Conservation (phyloP, 352 stramenopile species). For the Globisporangium takayamanum region DNA sequence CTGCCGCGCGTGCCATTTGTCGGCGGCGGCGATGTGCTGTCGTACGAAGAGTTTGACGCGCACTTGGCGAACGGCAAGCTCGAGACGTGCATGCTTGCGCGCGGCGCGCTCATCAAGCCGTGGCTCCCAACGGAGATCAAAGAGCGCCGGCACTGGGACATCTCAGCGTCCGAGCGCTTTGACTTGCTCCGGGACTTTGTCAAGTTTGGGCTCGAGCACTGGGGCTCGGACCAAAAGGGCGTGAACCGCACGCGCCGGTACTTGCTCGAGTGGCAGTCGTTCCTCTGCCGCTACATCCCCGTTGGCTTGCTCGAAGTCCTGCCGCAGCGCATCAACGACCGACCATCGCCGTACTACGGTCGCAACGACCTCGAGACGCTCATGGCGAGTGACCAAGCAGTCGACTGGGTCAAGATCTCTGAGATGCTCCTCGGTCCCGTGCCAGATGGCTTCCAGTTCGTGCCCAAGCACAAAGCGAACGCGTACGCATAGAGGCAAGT, state of each 20-base stretch:
- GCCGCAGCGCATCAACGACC: slow-evolving; percentile 97
- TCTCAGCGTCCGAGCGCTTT: slow-evolving; percentile 88
- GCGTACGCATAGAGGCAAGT: slow-evolving; percentile 53
- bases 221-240: slow-evolving; percentile 97
- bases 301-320: slow-evolving; percentile 94
- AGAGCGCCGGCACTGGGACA: slow-evolving; percentile 95
- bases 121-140: slow-evolving; percentile 99
- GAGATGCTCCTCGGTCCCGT: slow-evolving; percentile 97
- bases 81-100: slow-evolving; percentile 86
- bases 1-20: slow-evolving; percentile 84
- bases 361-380: slow-evolving; percentile 97
- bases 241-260: slow-evolving; percentile 98
- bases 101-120: slow-evolving; percentile 97
- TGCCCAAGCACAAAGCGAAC: slow-evolving; percentile 98
- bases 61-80: slow-evolving; percentile 81
- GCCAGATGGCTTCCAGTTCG: slow-evolving; percentile 89
- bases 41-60: slow-evolving; percentile 76
- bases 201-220: slow-evolving; percentile 98
- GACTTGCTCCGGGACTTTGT: slow-evolving; percentile 97
- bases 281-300: slow-evolving; percentile 97
- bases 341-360: slow-evolving; percentile 89
- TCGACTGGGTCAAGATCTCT: slow-evolving; percentile 99
- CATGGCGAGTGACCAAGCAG: slow-evolving; percentile 91
- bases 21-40: slow-evolving; percentile 87
- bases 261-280: slow-evolving; percentile 98